A percentile compares a stretch with the other conserved stretches of the same genome.
These are phyloP conservation scores for Neonectria coccinea DNA, from an alignment of 2,329 filamentous ascomycete genomes.

Conservation along the genomic window DNA sequence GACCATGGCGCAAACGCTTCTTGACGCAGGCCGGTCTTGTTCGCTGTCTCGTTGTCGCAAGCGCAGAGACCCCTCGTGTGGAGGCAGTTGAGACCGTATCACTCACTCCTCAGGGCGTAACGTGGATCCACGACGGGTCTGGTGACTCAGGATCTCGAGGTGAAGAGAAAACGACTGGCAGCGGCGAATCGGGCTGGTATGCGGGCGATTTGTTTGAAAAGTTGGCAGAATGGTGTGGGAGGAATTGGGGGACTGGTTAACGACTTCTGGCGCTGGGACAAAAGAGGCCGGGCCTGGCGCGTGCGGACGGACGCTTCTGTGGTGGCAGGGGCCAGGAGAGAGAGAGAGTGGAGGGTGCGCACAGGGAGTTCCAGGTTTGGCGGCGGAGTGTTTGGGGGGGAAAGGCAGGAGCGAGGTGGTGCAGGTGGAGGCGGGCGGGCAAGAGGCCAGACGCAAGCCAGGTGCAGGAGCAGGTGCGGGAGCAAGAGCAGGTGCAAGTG, in stretches of 20 bases:
- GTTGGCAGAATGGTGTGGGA: conserved; percentile 41
- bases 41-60: conserved; percentile 27
- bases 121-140: conserved; percentile 42
- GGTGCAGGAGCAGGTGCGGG: conserved; percentile 4
- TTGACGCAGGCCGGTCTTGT: conserved; percentile 38
- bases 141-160: conserved; percentile 45
- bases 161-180: conserved; percentile 43
- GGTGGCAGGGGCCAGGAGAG: conserved; percentile 24
- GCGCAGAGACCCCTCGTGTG: conserved; percentile 39
- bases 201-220: conserved; percentile 43
- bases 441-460: neutral
- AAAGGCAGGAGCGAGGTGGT: conserved; percentile 7
- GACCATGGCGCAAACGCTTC: conserved; percentile 43
- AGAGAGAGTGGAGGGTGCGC: conserved; percentile 16
- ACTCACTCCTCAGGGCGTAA: conserved; percentile 42
- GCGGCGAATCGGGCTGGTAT: conserved; percentile 46
- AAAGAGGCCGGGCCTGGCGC: conserved; percentile 39
- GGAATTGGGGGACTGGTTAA: conserved; percentile 37
- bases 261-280: conserved; percentile 32
- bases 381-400: conserved; percentile 21
- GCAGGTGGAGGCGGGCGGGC: conserved; percentile 2
- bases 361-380: conserved; percentile 27
- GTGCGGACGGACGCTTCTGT: conserved; percentile 37
- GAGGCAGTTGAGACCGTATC: conserved; percentile 39
- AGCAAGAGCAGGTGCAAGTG: neutral